phyloP scores from a whole-genome alignment of 345 rosid genomes.

The Combretum micranthum region DNA sequence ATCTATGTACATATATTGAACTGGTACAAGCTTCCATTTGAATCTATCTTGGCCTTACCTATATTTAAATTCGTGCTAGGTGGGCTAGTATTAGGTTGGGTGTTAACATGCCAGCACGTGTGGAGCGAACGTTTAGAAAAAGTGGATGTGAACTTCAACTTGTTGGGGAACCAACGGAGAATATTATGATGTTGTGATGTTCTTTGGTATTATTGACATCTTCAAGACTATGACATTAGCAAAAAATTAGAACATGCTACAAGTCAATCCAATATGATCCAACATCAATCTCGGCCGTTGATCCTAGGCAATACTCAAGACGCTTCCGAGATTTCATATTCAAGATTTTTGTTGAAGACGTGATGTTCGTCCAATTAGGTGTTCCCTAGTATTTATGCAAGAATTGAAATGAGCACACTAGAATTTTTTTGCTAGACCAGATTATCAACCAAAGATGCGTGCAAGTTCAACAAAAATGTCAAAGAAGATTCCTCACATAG shows the following conservation, averaged over 20 bases:
- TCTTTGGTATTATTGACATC: conserved; percentile 89
- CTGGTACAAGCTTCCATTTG: no score
- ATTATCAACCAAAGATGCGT: no score
- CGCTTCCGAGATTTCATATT: conserved; percentile 77
- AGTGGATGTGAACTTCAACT: conserved; percentile 48
- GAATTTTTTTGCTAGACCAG: no score
- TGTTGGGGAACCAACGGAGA: conserved; percentile 80
- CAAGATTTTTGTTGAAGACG: conserved; percentile 61
- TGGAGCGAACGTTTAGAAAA: conserved; percentile 64
- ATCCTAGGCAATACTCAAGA: conserved; percentile 75
- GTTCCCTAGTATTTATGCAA: no score
- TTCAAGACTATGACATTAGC: conserved; percentile 89
- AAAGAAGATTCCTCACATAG: no score
- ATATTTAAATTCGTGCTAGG: conserved; percentile 25
- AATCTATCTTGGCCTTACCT: no score
- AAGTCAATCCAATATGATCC: conserved; percentile 86
- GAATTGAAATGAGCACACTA: no score
- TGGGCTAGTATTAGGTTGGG: conserved; percentile 76
- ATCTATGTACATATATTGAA: no score
- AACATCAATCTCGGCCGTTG: conserved; percentile 74
- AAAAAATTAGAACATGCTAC: conserved; percentile 91
- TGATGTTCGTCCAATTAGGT: conserved; percentile 7
- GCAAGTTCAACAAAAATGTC: no score
- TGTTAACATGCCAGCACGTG: conserved; percentile 68
- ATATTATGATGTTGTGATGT: conserved; percentile 67